A percentile compares a stretch with the other conserved stretches of the same genome.
These are phyloP conservation scores for Pyropia haitanensis DNA, from an alignment of 23 red algal genomes.

Conservation along the genomic window DNA sequence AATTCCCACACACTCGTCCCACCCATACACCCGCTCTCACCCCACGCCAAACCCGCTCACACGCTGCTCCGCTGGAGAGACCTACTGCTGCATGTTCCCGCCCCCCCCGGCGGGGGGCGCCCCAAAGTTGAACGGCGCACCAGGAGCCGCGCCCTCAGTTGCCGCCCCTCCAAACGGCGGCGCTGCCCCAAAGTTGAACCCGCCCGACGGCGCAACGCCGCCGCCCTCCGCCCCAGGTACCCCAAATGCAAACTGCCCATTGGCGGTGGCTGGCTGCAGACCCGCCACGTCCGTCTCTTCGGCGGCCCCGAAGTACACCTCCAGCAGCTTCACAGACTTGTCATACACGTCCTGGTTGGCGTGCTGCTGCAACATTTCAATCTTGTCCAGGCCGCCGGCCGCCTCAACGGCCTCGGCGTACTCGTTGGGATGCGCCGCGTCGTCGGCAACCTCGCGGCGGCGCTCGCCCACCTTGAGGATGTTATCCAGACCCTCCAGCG, in stretches of 20 bases:
- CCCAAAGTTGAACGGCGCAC: too few relatives aligned
- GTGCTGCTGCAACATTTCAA: conserved; percentile 85
- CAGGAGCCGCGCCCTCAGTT: too few relatives aligned
- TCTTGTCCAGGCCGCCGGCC: conserved; percentile 86
- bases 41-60: too few relatives aligned
- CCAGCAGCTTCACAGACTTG: conserved; percentile 68
- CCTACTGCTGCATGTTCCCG: too few relatives aligned
- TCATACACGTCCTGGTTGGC: conserved; percentile 83
- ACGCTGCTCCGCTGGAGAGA: too few relatives aligned
- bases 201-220: conserved; percentile 28
- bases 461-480: conserved; percentile 80
- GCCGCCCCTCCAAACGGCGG: background rate
- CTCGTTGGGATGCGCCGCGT: conserved; percentile 41
- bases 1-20: too few relatives aligned
- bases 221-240: background rate
- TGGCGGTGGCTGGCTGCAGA: conserved; percentile 47
- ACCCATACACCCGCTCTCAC: too few relatives aligned
- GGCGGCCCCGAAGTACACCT: conserved; percentile 71
- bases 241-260: conserved; percentile 66
- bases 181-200: conserved; percentile 58
- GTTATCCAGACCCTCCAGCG: conserved; percentile 83
- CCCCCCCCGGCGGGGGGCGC: too few relatives aligned
- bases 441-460: conserved; percentile 22
- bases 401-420: conserved; percentile 78
- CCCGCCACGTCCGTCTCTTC: conserved; percentile 77